Conservation (phyloP, 2,329 filamentous ascomycete species). For the Sclerotinia nivalis region DNA sequence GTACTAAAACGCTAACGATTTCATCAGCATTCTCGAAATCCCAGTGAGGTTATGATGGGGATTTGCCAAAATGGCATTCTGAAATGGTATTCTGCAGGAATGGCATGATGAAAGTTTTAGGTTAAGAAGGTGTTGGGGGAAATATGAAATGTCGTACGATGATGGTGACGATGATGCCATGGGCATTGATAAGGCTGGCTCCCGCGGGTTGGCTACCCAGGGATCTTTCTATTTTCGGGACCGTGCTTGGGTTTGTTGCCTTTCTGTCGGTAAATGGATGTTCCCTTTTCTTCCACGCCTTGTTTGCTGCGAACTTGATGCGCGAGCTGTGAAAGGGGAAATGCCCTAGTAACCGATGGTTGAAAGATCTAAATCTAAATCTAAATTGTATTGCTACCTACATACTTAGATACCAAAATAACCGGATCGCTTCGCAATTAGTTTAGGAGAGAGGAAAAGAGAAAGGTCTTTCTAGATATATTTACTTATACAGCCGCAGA, state of each 20-base stretch:
- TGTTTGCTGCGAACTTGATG: constrained; percentile 2
- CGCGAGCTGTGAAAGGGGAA: not conserved
- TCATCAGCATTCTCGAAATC: not conserved
- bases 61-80: not conserved
- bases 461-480: not conserved
- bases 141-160: constrained; percentile 12
- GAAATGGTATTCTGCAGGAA: not conserved
- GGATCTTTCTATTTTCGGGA: not conserved
- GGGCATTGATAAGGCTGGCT: not conserved
- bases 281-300: not conserved
- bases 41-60: not conserved
- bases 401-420: not conserved
- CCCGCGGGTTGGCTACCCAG: not conserved
- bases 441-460: not conserved
- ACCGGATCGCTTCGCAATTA: constrained; percentile 3
- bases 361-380: not conserved
- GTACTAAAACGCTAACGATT: not conserved
- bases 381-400: not conserved
- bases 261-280: not conserved
- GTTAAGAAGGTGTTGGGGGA: not conserved
- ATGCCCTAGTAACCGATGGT: not conserved
- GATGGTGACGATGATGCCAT: constrained; percentile 7
- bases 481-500: not conserved
- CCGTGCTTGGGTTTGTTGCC: not conserved
- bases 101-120: not conserved